Percentiles rank a stretch among this genome's conserved stretches.
These are phyloP conservation scores for Sarcodon aspratus DNA, from an alignment of 768 basidiomycete genomes.

Conservation along the genomic window DNA sequence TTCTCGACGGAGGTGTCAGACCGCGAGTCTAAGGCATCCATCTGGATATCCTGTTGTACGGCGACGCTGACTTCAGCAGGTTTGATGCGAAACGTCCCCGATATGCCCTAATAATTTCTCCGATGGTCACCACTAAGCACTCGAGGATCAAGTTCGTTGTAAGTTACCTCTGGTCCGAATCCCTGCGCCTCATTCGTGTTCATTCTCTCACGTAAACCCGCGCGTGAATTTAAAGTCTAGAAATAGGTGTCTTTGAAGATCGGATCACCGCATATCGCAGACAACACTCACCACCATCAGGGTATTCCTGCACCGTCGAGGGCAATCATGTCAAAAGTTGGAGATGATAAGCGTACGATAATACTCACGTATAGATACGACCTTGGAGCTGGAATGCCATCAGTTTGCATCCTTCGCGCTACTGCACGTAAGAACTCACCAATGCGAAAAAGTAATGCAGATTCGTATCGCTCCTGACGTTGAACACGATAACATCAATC, in stretches of 20 bases:
- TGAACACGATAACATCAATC: not conserved
- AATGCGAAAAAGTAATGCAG: not conserved
- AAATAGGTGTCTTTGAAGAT: not conserved
- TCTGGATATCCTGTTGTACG: not conserved
- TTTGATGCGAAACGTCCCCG: not conserved
- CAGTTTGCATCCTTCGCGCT: not conserved
- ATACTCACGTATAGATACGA: not conserved
- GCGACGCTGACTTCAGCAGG: not conserved
- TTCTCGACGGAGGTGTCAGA: not conserved
- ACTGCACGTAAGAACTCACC: not conserved
- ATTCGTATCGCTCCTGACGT: not conserved
- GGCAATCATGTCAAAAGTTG: not conserved
- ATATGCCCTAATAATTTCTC: not conserved
- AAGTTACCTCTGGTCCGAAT: not conserved
- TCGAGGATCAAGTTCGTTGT: not conserved
- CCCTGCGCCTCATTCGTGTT: not conserved
- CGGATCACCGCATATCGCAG: not conserved
- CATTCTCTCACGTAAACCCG: not conserved
- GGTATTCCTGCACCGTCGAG: not conserved
- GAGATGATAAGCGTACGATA: not conserved
- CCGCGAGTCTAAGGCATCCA: not conserved
- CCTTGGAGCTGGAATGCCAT: not conserved
- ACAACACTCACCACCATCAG: not conserved
- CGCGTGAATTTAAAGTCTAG: not conserved
- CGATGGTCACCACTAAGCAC: not conserved